Percentiles rank a stretch among this genome's conserved stretches.
phyloP scores from a whole-genome alignment of 2,329 filamentous ascomycete species.

The Aspergillus aculeatinus region DNA sequence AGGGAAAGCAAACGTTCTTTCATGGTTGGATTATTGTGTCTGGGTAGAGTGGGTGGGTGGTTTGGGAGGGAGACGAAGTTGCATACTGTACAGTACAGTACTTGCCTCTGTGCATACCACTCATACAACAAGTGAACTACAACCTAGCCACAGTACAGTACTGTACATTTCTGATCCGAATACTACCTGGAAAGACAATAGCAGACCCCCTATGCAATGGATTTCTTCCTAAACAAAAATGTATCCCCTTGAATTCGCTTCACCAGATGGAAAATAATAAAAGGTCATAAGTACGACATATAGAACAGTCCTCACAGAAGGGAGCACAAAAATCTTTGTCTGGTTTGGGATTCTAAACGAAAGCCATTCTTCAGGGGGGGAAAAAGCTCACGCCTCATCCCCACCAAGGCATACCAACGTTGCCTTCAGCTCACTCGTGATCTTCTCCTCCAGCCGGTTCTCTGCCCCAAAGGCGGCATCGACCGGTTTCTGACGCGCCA shows the following conservation, averaged over 20 bases:
- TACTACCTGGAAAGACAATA: neutral
- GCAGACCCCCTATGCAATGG: neutral
- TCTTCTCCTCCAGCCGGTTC: conserved; percentile 72
- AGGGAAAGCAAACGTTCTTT: no score
- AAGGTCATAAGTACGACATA: neutral
- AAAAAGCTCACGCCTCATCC: conserved; percentile 33
- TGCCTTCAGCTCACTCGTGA: conserved; percentile 66
- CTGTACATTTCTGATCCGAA: no score
- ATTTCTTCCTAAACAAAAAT: neutral
- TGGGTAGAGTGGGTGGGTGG: no score
- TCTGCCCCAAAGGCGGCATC: conserved; percentile 50
- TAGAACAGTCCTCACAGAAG: neutral
- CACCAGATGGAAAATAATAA: neutral
- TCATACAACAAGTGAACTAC: no score
- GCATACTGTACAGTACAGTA: no score
- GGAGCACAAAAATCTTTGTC: neutral
- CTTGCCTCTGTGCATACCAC: no score
- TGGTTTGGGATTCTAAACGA: neutral
- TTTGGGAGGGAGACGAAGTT: no score
- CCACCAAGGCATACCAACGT: conserved; percentile 46
- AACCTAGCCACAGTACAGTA: no score
- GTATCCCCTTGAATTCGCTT: neutral
- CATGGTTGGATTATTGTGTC: no score
- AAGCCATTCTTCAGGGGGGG: neutral
- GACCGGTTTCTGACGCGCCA: conserved; percentile 46